phyloP scores from a whole-genome alignment of 345 rosid genomes.

The Salix udensis region DNA sequence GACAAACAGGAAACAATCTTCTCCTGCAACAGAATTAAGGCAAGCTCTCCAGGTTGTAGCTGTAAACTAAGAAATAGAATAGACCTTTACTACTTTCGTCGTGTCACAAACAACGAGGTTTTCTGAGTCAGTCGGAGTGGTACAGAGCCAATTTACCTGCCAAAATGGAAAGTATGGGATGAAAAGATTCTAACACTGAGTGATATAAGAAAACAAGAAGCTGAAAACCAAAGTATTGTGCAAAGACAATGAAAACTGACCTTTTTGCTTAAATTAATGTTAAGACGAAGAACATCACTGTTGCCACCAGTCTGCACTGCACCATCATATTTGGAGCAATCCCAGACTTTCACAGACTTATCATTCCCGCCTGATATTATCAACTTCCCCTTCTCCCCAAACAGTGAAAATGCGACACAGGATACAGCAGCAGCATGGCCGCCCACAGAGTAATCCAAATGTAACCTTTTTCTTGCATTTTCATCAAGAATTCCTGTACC shows the following conservation, averaged over 20 bases:
- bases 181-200: conserved; percentile 2
- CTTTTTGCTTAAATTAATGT: conserved; percentile 60
- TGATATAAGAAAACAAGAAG: background rate
- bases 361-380: conserved; percentile 85
- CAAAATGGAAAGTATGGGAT: conserved; percentile 2
- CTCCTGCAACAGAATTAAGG: background rate
- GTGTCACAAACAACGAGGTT: conserved; percentile 90
- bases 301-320: conserved; percentile 29
- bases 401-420: conserved; percentile 69
- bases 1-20: background rate
- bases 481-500: conserved; percentile 17
- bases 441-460: conserved; percentile 70
- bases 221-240: background rate
- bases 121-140: conserved; percentile 65
- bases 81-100: conserved; percentile 78
- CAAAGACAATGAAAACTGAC: conserved; percentile 28
- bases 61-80: conserved; percentile 39
- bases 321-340: conserved; percentile 47
- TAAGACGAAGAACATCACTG: conserved; percentile 43
- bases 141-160: conserved; percentile 97
- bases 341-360: conserved; percentile 77
- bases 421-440: conserved; percentile 89
- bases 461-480: conserved; percentile 45
- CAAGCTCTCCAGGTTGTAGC: background rate
- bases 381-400: conserved; percentile 68